Base-by-base conservation (phyloP, 108 stramenopile species). In the Cyclotella cryptica region DNA sequence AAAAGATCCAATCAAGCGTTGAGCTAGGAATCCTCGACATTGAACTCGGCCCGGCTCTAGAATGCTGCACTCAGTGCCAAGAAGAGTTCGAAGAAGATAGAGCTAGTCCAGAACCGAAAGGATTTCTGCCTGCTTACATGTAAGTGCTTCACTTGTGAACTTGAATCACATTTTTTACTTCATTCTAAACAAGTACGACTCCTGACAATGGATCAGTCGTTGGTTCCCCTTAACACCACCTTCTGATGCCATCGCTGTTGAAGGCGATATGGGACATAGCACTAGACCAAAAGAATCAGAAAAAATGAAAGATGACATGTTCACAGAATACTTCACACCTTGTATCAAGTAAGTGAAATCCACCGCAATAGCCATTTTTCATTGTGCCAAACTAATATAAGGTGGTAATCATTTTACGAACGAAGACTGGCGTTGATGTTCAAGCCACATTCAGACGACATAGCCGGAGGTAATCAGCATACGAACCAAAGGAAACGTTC, bases 161-260 rank as follows among this genome's bases (percentile, higher is more conserved):
- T 59, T 6, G 5, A 3, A 21, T 4, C 11, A n/a, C n/a, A n/a
- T n/a, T n/a, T n/a, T 30, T 63, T 63, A 21, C 6, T 63, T 21
- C 55, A 24, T 55, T 55, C 24, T 12, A 55, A 12, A 26, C 55
- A 6, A 55, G 24, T 2, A 24, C 22, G 11, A 3, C 55, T 55
- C 15, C 35, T 30, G 29, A 35, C 30, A 35, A 7, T 12, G 35
- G 12, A 39, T n/a, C 14, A 64, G 74, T 40, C 80, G 91, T 41
- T 96, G 95, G 95, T 96, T 96, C 69, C 95, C 95, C 10, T 69
- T 96, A 47, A 80, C 70, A 60, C 75, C 85, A 66, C 89, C 92
- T 10, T 70, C 84, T 43, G 87, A 91, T 22, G 74, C 78, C 14
- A 69, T 81, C 24, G 84, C 85, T 8, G 72, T 89, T 4, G 94